Base-by-base conservation (phyloP, 106 monocot species). In the Amphibolis antarctica region DNA sequence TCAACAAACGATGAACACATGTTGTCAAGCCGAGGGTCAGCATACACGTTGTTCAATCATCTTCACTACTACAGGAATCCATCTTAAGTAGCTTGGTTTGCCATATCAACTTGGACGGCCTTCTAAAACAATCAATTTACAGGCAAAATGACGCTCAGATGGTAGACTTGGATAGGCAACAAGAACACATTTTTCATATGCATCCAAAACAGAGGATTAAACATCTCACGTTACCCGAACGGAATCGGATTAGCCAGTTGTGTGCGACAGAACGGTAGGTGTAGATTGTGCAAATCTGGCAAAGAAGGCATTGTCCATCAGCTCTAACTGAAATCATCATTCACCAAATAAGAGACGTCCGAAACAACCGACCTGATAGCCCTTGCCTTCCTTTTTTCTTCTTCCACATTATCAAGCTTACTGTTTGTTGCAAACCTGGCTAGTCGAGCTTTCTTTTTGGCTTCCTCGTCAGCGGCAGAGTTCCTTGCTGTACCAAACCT, bases 331-430 rank as follows among this genome's bases (percentile, higher is more conserved):
- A 49, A 12, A 3, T 49, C 36, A 36, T 36, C 36, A 19, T 19
- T 1, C n/a, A n/a, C 49, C 49, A 14, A 5, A 5, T 10, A 49
- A 49, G n/a, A 15, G 12, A 19, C 4, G 55, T 55, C 12, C 7
- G 24, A 7, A 1, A 55, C 19, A 55, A 66, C 56, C 62, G 18
- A 79, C 86, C 86, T 83, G 17, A 69, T 23, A 42, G 88, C 88
- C 28, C 88, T 83, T 69, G 83, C 88, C 75, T 88, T 83, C 53
- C 72, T 72, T 73, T 88, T 88, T 30, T 88, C 88, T 75, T 81
- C 83, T 78, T 88, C 88, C 14, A 42, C 10, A 29, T 9, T 50
- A 42, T 69, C 71, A 44, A 63, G 19, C 49, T 78, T 81, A 15
- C 69, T 15, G 22, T 64, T 70, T 12, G 65, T 46, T 55, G 69